These are phyloP conservation scores for Eucalyptus decipiens DNA, from an alignment of 345 rosid species.

Conservation along the genomic window DNA sequence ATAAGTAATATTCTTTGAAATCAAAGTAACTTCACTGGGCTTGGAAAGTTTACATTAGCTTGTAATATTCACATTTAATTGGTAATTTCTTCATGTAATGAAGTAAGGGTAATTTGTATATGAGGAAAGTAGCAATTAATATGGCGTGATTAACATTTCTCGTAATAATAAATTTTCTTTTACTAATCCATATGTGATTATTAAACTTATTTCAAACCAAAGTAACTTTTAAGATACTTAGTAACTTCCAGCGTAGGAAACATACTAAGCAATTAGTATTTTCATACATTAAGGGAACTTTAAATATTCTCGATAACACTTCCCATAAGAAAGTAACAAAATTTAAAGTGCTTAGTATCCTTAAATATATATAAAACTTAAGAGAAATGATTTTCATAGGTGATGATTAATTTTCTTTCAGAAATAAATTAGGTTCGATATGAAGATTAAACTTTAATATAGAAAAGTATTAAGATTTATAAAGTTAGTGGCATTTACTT, in stretches of 20 bases:
- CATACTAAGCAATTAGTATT: background rate
- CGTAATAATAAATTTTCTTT: background rate
- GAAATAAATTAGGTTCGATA: too few relatives aligned
- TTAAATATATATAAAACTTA: too few relatives aligned
- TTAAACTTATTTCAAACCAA: background rate
- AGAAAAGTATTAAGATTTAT: too few relatives aligned
- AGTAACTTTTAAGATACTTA: background rate
- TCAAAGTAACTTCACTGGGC: too few relatives aligned
- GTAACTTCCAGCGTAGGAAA: background rate
- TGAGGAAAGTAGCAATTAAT: background rate
- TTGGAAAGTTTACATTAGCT: too few relatives aligned
- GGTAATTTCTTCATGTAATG: too few relatives aligned
- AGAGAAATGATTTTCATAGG: background rate
- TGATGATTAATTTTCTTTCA: background rate
- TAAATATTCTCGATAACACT: too few relatives aligned
- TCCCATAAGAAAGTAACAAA: background rate
- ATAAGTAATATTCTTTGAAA: too few relatives aligned
- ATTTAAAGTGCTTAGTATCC: background rate
- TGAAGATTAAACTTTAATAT: too few relatives aligned
- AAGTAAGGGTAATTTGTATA: background rate
- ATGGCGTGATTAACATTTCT: background rate
- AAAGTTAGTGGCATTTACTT: too few relatives aligned
- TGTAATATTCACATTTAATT: too few relatives aligned
- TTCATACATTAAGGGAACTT: background rate
- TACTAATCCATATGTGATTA: background rate